Evolutionary conservation across 2,329 filamentous ascomycete species (phyloP).

Genomic region (Monilinia fructigena): DNA sequence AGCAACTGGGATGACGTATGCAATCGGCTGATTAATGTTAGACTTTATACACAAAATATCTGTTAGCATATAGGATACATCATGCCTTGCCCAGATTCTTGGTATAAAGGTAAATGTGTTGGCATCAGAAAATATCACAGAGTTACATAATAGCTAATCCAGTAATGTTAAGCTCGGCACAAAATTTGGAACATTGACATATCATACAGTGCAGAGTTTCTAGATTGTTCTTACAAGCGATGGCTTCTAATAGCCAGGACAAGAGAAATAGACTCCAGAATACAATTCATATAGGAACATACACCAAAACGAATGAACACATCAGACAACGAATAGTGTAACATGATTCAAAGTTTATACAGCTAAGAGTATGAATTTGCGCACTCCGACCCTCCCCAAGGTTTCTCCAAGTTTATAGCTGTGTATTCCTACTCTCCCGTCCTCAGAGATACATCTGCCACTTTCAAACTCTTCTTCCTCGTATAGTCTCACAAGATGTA

Average conservation of each 20-base stretch:
- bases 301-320: not conserved
- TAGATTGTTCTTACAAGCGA: not conserved
- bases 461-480: too few relatives aligned
- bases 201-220: not conserved
- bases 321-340: too few relatives aligned
- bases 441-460: too few relatives aligned
- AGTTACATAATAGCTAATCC: not conserved
- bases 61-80: not conserved
- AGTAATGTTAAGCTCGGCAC: not conserved
- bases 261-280: not conserved
- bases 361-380: not conserved
- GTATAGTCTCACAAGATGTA: not conserved
- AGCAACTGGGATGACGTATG: fast-evolving
- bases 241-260: not conserved
- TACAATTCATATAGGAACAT: not conserved
- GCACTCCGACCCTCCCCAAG: not conserved
- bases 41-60: not conserved
- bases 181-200: not conserved
- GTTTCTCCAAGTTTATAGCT: not conserved
- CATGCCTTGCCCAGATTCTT: not conserved
- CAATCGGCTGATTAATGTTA: not conserved
- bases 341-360: not conserved
- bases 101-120: not conserved
- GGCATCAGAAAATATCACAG: not conserved
- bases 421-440: not conserved